Evolutionary conservation across 108 stramenopile species (phyloP), one percentile per base, ranked within the genome.

Genomic region (Stephanodiscus triporus): DNA sequence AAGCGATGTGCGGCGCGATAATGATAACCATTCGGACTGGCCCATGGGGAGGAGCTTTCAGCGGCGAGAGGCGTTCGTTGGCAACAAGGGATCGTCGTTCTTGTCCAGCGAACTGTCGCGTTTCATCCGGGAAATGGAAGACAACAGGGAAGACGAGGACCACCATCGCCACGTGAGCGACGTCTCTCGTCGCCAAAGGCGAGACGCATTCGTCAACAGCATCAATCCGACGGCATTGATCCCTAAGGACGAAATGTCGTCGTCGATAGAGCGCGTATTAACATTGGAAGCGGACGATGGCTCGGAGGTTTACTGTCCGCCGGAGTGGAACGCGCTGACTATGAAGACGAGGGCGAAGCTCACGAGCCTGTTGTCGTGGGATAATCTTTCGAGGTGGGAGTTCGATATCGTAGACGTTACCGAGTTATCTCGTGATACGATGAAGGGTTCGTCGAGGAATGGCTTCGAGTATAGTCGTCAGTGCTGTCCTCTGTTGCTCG

Each of bases 361-460:
- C 9, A 62, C 83, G 23, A 37, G 57, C 30, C 59, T 85, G 49
- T 50, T 88, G 14, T 78, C 72, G 6, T 80, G 82, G 78, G 84
- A 86, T 20, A 79, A 78, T 50, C 54, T 88, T 42, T 45, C 50
- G 9, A 40, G 69, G 53, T 90, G 89, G 89, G 85, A 85, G 40
- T 90, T 86, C 77, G 62, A 90, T 66, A 72, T 90, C 26, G 85
- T 90, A 23, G 75, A 85, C 16, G 68, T 90, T 11, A 57, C 70
- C 11, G 70, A 81, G 9, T 67, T 84, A 43, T 77, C 77, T 19
- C 23, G 6, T 23, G 11, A 47, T 38, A 45, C 27, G 29, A 20
- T 30, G 42, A 43, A 26, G 0, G 43, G 6, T 32, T 54, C 9
- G 47, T 58, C 26, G 24, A 56, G 11, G 48, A 45, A 17, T 64